These are phyloP conservation scores for Guillardia theta DNA, from an alignment of 78 protist genomes.

Conservation along the genomic window DNA sequence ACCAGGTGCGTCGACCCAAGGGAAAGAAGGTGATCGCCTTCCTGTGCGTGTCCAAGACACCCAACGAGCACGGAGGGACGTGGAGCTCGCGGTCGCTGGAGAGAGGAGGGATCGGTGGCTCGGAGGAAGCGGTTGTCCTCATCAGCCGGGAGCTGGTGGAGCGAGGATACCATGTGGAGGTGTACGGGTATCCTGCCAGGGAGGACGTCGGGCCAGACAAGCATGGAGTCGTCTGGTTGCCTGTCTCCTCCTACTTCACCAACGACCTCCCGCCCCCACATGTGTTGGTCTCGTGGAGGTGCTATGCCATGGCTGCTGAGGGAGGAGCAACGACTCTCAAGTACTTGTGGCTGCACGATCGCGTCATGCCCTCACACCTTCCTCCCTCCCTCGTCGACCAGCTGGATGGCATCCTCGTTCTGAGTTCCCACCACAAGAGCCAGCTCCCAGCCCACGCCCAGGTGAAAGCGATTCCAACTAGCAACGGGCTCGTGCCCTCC, in stretches of 20 bases:
- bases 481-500: background rate
- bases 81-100: background rate
- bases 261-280: background rate
- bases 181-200: background rate
- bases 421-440: background rate
- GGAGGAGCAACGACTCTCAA: background rate
- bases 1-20: background rate
- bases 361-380: background rate
- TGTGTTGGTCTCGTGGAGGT: background rate
- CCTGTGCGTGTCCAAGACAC: background rate
- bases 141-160: background rate
- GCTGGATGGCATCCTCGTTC: background rate
- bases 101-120: background rate
- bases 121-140: background rate
- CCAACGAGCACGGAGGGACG: background rate
- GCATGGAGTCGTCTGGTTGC: background rate
- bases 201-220: background rate
- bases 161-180: background rate
- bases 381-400: background rate
- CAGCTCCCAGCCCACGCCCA: background rate
- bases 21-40: background rate
- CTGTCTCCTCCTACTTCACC: background rate
- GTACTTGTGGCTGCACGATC: background rate
- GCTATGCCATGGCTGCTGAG: background rate
- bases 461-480: background rate